Percentiles rank a stretch among this genome's conserved stretches.
These are phyloP conservation scores for Aspergillus kassunensis DNA, from an alignment of 495 filamentous ascomycete genomes.

Conservation along the genomic window DNA sequence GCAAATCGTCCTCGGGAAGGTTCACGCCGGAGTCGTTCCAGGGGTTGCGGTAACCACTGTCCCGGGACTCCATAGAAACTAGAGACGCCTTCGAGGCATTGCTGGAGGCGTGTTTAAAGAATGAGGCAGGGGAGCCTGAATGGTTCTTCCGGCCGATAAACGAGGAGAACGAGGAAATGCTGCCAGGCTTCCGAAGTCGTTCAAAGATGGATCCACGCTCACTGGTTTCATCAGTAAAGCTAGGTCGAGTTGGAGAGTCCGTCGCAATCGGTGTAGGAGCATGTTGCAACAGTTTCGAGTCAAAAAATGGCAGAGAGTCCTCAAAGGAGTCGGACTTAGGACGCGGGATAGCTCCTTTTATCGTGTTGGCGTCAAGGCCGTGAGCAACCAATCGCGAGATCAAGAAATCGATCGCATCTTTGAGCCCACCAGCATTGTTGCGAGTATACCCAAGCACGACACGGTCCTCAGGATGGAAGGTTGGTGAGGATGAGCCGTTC, in stretches of 20 bases:
- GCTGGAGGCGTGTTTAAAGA: conserved; percentile 89
- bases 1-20: conserved; percentile 76
- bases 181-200: conserved; percentile 85
- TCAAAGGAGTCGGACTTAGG: conserved; percentile 99
- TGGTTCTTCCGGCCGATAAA: conserved; percentile 94
- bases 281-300: conserved; percentile 91
- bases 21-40: conserved; percentile 97
- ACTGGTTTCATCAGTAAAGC: conserved; percentile 71
- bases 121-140: conserved; percentile 71
- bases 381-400: conserved; percentile 75
- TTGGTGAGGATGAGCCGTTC: conserved; percentile 34
- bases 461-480: conserved; percentile 43
- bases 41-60: conserved; percentile 89
- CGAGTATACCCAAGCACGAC: conserved; percentile 78
- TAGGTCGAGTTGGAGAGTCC: conserved; percentile 78
- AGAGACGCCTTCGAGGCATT: conserved; percentile 94
- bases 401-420: conserved; percentile 94
- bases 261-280: conserved; percentile 73
- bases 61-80: conserved; percentile 86
- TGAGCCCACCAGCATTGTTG: conserved; percentile 92
- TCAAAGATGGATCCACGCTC: conserved; percentile 81
- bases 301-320: conserved; percentile 91
- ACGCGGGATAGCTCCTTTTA: conserved; percentile 90
- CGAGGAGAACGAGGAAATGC: conserved; percentile 87
- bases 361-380: conserved; percentile 76